phyloP scores from a whole-genome alignment of 345 rosid species.

The Capsella bursapastoris region DNA sequence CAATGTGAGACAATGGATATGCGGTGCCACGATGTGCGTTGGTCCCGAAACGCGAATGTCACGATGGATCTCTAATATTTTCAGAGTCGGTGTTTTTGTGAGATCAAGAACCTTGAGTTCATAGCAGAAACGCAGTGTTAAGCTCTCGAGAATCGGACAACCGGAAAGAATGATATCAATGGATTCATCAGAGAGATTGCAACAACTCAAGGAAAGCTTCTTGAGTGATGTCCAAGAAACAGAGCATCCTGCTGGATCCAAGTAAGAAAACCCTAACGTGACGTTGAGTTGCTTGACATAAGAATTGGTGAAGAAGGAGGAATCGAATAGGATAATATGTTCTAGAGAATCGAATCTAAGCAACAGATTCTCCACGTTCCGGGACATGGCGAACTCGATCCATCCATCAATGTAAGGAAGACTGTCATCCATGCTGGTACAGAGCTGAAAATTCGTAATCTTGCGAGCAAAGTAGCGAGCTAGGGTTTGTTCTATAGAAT shows the following conservation, averaged over 20 bases:
- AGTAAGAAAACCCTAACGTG: accelerated
- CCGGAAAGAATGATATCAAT: conserved; percentile 11
- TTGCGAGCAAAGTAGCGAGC: conserved; percentile 12
- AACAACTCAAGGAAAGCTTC: not conserved
- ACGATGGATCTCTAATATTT: not conserved
- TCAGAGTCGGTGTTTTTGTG: conserved; percentile 8
- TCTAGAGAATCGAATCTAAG: not conserved
- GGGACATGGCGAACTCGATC: conserved; percentile 31
- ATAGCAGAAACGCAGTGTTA: not conserved
- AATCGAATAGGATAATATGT: not conserved
- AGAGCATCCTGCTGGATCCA: not conserved
- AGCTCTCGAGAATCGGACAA: conserved; percentile 12
- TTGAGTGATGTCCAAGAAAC: conserved; percentile 26
- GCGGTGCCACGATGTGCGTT: conserved; percentile 17
- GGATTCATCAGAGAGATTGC: not conserved
- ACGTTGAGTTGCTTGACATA: not conserved
- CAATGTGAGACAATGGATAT: conserved; percentile 5
- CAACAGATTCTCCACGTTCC: conserved; percentile 16
- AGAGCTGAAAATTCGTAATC: not conserved
- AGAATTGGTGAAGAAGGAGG: not conserved
- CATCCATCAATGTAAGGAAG: not conserved
- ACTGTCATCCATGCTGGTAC: accelerated
- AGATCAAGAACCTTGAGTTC: not conserved
- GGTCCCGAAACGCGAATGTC: not conserved
- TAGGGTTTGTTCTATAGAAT: conserved; percentile 14